These are phyloP conservation scores for Zygoascus ofunaensis DNA, from an alignment of 805 yeast species.

Conservation along the genomic window DNA sequence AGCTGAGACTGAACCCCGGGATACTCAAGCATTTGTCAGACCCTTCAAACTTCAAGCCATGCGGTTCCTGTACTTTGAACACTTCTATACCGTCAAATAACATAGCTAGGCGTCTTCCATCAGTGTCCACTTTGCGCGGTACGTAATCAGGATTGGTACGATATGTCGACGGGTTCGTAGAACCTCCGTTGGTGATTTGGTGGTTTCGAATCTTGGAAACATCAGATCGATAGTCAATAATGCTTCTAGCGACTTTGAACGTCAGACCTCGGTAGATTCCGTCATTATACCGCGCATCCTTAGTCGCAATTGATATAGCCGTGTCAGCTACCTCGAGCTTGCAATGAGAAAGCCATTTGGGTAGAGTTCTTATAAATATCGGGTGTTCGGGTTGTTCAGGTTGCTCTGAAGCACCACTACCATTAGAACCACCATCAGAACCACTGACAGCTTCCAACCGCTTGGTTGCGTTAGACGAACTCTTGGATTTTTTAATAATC, in stretches of 20 bases:
- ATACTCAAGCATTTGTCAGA: conserved; percentile 11
- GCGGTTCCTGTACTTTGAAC: conserved; percentile 21
- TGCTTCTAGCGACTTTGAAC: conserved; percentile 14
- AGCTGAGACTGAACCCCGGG: conserved; percentile 21
- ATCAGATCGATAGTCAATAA: conserved; percentile 15
- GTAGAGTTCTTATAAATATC: conserved; percentile 13
- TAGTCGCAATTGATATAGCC: conserved; percentile 18
- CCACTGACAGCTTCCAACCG: too few species aligned
- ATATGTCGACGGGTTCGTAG: not conserved
- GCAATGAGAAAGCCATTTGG: conserved; percentile 23
- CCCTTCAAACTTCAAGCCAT: conserved; percentile 18
- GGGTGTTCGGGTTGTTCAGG: not conserved
- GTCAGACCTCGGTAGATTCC: conserved; percentile 16
- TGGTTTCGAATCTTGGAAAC: not conserved
- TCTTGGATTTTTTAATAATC: conserved; percentile 4
- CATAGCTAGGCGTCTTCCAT: conserved; percentile 18
- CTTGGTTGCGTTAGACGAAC: not conserved
- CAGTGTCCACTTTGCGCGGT: conserved; percentile 8
- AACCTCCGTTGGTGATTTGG: not conserved
- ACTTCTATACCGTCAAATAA: conserved; percentile 20
- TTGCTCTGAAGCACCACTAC: too few species aligned
- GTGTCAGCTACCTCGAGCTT: conserved; percentile 24
- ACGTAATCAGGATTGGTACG: not conserved
- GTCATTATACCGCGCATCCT: conserved; percentile 9
- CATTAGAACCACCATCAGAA: not conserved